A percentile compares a stretch with the other conserved stretches of the same genome.
Evolutionary conservation across 2,329 filamentous ascomycete species (phyloP).

Genomic region (Chaetomium strumarium): DNA sequence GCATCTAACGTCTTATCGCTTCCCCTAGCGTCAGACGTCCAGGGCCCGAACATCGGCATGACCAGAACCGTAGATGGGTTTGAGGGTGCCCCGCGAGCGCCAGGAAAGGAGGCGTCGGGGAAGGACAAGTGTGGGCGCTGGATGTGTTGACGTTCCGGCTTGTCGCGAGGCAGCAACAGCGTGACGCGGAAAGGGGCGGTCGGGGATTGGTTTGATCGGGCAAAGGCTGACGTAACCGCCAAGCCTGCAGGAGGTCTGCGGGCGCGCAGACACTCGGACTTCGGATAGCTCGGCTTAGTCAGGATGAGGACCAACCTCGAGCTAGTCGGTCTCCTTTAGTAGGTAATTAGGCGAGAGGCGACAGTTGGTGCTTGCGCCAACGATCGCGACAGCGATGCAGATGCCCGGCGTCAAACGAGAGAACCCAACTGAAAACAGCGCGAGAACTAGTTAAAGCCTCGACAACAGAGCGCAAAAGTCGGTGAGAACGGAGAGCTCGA

Average conservation of each 20-base stretch:
- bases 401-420: neutral
- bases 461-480: slow-evolving; percentile 23
- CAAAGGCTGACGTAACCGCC: slow-evolving; percentile 30
- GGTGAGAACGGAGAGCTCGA: slow-evolving; percentile 27
- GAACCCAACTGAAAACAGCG: slow-evolving; percentile 19
- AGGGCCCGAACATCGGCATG: slow-evolving; percentile 52
- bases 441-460: slow-evolving; percentile 46
- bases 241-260: slow-evolving; percentile 20
- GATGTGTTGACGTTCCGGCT: neutral
- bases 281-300: slow-evolving; percentile 21
- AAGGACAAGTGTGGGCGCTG: slow-evolving; percentile 1
- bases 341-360: slow-evolving; percentile 9
- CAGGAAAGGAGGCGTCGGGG: slow-evolving; percentile 3
- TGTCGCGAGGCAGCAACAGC: slow-evolving; percentile 20
- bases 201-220: slow-evolving; percentile 5
- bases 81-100: slow-evolving; percentile 9
- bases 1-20: slow-evolving; percentile 43
- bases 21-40: slow-evolving; percentile 53
- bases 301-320: slow-evolving; percentile 4
- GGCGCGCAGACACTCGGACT: neutral
- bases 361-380: slow-evolving; percentile 13
- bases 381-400: slow-evolving; percentile 14
- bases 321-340: slow-evolving; percentile 29
- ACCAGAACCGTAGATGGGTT: slow-evolving; percentile 3
- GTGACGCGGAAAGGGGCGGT: slow-evolving; percentile 5